Conservation (phyloP, 2,329 filamentous ascomycete species). For the Pseudogymnoascus sp. region DNA sequence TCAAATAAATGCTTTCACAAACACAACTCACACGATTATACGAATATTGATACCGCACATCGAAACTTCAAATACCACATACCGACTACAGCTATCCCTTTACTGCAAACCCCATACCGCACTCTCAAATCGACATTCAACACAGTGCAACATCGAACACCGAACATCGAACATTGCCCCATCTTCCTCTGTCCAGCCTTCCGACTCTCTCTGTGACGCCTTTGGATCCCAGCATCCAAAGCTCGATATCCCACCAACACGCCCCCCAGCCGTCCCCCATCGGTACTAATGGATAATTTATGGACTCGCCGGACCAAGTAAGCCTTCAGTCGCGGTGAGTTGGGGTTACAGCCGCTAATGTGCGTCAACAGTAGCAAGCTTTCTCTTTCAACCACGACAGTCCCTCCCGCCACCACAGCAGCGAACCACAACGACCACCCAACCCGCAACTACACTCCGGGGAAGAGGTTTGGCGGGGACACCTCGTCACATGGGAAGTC, state of each 20-base stretch:
- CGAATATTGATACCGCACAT: conserved; percentile 6
- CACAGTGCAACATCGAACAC: neutral
- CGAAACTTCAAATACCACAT: neutral
- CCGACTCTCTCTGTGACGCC: conserved; percentile 2
- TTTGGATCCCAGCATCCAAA: conserved; percentile 6
- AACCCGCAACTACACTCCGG: conserved; percentile 55
- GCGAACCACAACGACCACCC: conserved; percentile 40
- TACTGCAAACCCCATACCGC: neutral
- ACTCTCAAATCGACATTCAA: neutral
- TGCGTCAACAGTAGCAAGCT: conserved; percentile 58
- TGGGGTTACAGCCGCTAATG: conserved; percentile 14
- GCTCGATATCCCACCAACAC: conserved; percentile 9
- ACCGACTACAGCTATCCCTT: neutral
- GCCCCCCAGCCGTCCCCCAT: neutral
- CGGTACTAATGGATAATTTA: conserved; percentile 32
- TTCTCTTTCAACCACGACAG: conserved; percentile 54
- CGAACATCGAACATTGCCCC: neutral
- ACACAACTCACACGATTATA: conserved; percentile 7
- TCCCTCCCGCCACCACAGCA: conserved; percentile 30
- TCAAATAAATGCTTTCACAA: conserved; percentile 9
- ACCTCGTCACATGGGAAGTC: conserved; percentile 63
- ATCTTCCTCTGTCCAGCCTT: conserved; percentile 8
- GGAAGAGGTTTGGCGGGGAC: conserved; percentile 69
- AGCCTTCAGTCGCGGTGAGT: conserved; percentile 20
- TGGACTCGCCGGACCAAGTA: conserved; percentile 83